Evolutionary conservation across 2,329 filamentous ascomycete species (phyloP).

Genomic region (Pseudocercospora fijiensis): DNA sequence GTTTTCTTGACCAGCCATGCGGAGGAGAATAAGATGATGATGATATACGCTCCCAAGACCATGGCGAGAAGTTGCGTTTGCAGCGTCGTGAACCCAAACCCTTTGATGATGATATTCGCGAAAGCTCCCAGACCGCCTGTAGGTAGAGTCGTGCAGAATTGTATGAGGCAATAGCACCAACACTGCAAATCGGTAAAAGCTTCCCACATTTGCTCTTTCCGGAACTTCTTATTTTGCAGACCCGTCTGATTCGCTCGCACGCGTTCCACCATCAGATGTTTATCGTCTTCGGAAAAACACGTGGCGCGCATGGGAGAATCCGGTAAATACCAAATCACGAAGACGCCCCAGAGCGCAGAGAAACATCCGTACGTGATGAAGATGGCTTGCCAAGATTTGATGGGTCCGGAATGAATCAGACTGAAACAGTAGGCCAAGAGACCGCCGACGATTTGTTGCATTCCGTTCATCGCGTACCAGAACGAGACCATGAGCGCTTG

Average conservation of each 20-base stretch:
- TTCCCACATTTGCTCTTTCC: conserved; percentile 55
- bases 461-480: conserved; percentile 52
- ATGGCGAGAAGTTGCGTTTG: conserved; percentile 73
- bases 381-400: conserved; percentile 62
- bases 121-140: conserved; percentile 72
- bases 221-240: conserved; percentile 51
- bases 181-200: conserved; percentile 63
- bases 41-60: conserved; percentile 73
- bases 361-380: conserved; percentile 66
- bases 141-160: conserved; percentile 70
- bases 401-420: conserved; percentile 30
- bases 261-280: conserved; percentile 54
- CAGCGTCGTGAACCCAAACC: conserved; percentile 64
- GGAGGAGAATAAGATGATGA: conserved; percentile 65
- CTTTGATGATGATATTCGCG: conserved; percentile 70
- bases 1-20: conserved; percentile 68
- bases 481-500: conserved; percentile 66
- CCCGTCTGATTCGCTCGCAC: conserved; percentile 50
- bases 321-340: conserved; percentile 64
- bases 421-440: conserved; percentile 59
- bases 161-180: conserved; percentile 50
- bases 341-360: conserved; percentile 63
- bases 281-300: conserved; percentile 62
- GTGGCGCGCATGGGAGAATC: conserved; percentile 71
- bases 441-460: conserved; percentile 69